Base-by-base conservation (phyloP, 257 asterid genomes). In the Thymus mandschuricus region DNA sequence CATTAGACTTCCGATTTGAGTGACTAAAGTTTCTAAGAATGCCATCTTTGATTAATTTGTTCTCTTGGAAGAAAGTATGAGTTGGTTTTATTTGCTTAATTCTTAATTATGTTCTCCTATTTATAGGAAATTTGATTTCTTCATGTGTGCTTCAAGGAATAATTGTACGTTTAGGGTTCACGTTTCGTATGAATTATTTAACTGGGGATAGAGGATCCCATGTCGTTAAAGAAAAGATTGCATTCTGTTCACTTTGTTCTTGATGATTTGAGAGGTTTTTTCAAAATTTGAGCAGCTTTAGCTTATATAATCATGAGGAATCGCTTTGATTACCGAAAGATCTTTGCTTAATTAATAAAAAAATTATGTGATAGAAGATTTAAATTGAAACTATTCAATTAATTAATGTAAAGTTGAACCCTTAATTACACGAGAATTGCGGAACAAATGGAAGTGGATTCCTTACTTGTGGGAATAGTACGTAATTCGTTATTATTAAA, bases 1-100 rank as follows among this genome's bases (percentile, higher is more conserved):
- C 48, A 74, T 9, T 0, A 74, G 56, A 5, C 48, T 66, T 43
- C 68, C 68, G 1, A 63, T 27, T 44, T 29, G 51, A 8, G 55
- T 41, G 3, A 31, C 27, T 44, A 43, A 0, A 13, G 68, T 41
- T 5, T 27, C 68, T 2, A 10, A 28, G 5, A 6, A n/a, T n/a
- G n/a, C n/a, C n/a, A n/a, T n/a, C n/a, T n/a, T n/a, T n/a, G n/a
- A n/a, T n/a, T n/a, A n/a, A n/a, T n/a, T n/a, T n/a, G n/a, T 28
- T 8, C 31, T 31, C 8, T 4, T 31, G 62, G 12, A 10, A 28
- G 6, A 2, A 43, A 48, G 4, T 52, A 13, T 51, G 6, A 2
- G 1, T 2, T 43, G 9, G 48, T 35, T 35, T 55, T 38, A 29
- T 35, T 9, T 52, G 60, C 11, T 1, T 30, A 31, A 3, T n/a